These are phyloP conservation scores for Suillus variegatus DNA, from an alignment of 768 basidiomycete genomes.

Conservation along the genomic window DNA sequence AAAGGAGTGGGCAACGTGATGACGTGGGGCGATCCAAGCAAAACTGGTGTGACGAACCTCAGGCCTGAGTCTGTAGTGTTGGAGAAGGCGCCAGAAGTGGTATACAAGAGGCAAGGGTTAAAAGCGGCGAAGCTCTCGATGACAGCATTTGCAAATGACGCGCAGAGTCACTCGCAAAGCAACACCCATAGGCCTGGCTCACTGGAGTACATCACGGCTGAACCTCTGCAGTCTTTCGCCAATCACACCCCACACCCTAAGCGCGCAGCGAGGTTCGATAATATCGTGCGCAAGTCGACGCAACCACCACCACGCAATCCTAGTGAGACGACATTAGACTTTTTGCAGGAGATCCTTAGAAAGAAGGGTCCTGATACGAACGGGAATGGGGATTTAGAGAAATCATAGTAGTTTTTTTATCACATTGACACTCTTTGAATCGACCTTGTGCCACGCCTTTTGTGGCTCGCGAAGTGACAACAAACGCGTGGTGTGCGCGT, in stretches of 20 bases:
- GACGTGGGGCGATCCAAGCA: slow-evolving; percentile 31
- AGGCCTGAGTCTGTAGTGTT: slow-evolving; percentile 34
- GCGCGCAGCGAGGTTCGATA: slow-evolving; percentile 1
- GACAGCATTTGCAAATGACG: slow-evolving; percentile 31
- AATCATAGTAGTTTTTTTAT: neutral
- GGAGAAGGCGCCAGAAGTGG: slow-evolving; percentile 42
- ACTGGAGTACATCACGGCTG: slow-evolving; percentile 43
- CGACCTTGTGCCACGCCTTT: neutral
- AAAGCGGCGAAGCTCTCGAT: slow-evolving; percentile 37
- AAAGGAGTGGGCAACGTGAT: slow-evolving; percentile 19
- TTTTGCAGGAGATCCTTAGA: neutral
- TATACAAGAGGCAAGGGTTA: slow-evolving; percentile 44
- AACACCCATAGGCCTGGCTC: slow-evolving; percentile 56
- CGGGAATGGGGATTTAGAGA: neutral
- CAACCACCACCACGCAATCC: neutral
- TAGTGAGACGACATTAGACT: neutral
- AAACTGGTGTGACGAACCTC: slow-evolving; percentile 31
- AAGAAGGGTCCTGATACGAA: neutral
- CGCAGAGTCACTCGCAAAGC: slow-evolving; percentile 31
- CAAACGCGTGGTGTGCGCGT: slow-evolving; percentile 17
- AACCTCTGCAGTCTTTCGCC: slow-evolving; percentile 17
- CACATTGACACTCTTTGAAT: neutral
- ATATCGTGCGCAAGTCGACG: neutral
- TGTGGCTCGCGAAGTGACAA: slow-evolving; percentile 16
- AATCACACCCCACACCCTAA: neutral